Evolutionary conservation across 2,329 filamentous ascomycete genomes (phyloP).

Genomic region (Aspergillus fischeri): DNA sequence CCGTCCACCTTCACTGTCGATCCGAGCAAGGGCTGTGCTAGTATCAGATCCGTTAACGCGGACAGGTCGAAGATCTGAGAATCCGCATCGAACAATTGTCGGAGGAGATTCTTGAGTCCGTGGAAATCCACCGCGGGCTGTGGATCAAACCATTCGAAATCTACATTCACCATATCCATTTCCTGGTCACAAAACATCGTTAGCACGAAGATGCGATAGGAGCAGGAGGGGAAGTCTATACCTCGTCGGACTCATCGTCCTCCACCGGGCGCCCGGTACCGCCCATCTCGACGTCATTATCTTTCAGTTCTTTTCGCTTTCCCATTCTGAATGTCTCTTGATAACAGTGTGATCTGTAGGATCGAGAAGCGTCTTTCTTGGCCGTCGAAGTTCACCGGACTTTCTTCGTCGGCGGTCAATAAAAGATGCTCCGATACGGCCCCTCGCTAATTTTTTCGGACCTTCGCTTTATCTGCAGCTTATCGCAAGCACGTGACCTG

Average conservation of each 20-base stretch:
- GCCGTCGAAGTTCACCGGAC: background rate
- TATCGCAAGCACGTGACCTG: conserved; percentile 10
- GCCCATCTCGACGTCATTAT: conserved; percentile 43
- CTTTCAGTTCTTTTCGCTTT: conserved; percentile 49
- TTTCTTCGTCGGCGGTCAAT: conserved; percentile 1
- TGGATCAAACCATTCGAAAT: conserved; percentile 99
- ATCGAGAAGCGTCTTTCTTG: background rate
- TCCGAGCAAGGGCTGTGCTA: conserved; percentile 81
- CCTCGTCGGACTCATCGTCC: conserved; percentile 40
- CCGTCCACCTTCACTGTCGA: conserved; percentile 98
- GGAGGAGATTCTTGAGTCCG: conserved; percentile 81
- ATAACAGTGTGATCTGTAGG: background rate
- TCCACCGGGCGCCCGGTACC: conserved; percentile 38
- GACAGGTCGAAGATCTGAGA: conserved; percentile 82
- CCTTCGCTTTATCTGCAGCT: conserved; percentile 22
- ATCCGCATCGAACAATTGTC: conserved; percentile 90
- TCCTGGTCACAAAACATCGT: conserved; percentile 52
- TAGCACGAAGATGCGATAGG: background rate
- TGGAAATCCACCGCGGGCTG: conserved; percentile 88
- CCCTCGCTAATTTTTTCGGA: conserved; percentile 19
- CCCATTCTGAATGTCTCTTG: conserved; percentile 38
- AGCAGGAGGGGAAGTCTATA: conserved; percentile 12
- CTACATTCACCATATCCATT: conserved; percentile 86
- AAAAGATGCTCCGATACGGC: conserved; percentile 10
- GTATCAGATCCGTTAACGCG: conserved; percentile 76